Percentiles rank a stretch among this genome's conserved stretches.
Evolutionary conservation across 2,329 filamentous ascomycete genomes (phyloP).

Genomic region (Fusarium miscanthi): DNA sequence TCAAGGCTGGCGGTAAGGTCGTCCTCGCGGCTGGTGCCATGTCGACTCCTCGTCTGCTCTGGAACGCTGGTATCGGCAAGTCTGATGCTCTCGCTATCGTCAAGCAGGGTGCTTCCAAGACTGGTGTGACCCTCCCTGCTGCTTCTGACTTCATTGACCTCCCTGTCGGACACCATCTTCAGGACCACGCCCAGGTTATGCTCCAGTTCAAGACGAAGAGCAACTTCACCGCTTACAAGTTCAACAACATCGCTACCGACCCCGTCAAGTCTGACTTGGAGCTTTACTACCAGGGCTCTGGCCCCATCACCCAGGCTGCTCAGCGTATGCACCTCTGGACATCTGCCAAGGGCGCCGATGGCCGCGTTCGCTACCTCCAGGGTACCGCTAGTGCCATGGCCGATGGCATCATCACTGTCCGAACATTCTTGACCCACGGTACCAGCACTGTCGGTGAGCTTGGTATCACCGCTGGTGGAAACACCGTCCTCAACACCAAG

Average conservation of each 20-base stretch:
- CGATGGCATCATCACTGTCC: conserved; percentile 37
- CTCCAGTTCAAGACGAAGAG: conserved; percentile 40
- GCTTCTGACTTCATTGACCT: conserved; percentile 64
- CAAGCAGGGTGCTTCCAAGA: conserved; percentile 51
- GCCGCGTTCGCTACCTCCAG: conserved; percentile 40
- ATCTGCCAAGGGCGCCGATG: conserved; percentile 39
- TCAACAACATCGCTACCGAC: conserved; percentile 32
- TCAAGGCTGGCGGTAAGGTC: conserved; percentile 54
- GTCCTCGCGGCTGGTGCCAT: conserved; percentile 72
- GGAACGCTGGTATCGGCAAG: conserved; percentile 68
- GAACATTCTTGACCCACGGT: conserved; percentile 41
- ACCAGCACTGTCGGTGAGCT: conserved; percentile 42
- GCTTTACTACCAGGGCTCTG: conserved; percentile 43
- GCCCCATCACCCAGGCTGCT: conserved; percentile 44
- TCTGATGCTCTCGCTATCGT: conserved; percentile 66
- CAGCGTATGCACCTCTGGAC: conserved; percentile 46
- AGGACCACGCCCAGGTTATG: conserved; percentile 62
- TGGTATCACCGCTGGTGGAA: conserved; percentile 38
- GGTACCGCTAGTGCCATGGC: conserved; percentile 44
- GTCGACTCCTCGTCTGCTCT: conserved; percentile 44
- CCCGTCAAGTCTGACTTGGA: conserved; percentile 38
- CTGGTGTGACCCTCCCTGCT: conserved; percentile 63
- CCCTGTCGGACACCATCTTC: conserved; percentile 68
- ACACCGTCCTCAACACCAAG: conserved; percentile 45
- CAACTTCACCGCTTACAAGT: conserved; percentile 44